Conservation (phyloP, 1,284 basidiomycete species). For the Ustilago nuda region DNA sequence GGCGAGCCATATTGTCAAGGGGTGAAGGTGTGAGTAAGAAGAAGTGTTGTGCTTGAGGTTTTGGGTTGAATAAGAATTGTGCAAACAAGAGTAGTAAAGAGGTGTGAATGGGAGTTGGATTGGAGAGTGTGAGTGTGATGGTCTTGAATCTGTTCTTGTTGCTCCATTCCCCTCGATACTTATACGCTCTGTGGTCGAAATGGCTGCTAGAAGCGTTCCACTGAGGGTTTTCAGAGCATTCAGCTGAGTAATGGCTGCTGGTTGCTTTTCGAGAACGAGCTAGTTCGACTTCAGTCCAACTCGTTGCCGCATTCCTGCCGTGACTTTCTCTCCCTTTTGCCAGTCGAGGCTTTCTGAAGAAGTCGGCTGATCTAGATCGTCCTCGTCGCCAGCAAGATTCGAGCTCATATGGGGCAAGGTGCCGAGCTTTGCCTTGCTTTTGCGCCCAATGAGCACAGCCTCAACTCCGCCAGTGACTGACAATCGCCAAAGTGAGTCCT, state of each 20-base stretch:
- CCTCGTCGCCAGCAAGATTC: not conserved
- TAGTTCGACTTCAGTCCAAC: not conserved
- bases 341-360: not conserved
- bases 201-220: not conserved
- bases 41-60: not conserved
- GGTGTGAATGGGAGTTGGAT: not conserved
- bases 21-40: conserved; percentile 4
- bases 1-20: conserved; percentile 25
- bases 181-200: conserved; percentile 5
- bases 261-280: too few species aligned
- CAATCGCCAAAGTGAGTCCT: not conserved
- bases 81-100: not conserved
- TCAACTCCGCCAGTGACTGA: not conserved
- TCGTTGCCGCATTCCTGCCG: not conserved
- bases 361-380: not conserved
- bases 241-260: not conserved
- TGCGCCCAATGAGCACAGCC: not conserved
- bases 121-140: conserved; percentile 9
- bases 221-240: not conserved
- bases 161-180: conserved; percentile 8
- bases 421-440: not conserved
- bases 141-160: not conserved
- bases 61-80: not conserved
- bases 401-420: conserved; percentile 1
- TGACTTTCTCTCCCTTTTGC: not conserved